These are phyloP conservation scores for Porcisia deanei DNA, from an alignment of 208 protist genomes.

Conservation along the genomic window DNA sequence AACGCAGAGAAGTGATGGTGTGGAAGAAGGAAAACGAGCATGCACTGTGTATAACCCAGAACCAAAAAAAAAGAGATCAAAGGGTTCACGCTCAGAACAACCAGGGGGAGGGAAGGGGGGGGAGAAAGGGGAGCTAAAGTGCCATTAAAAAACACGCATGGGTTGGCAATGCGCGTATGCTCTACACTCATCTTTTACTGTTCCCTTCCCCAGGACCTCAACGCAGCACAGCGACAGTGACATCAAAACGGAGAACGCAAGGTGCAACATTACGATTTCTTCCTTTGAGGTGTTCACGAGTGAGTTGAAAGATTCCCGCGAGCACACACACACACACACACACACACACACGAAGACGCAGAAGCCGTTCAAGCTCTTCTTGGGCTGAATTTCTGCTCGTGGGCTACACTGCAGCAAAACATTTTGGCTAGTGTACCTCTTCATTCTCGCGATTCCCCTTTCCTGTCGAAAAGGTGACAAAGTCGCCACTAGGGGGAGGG, in stretches of 20 bases:
- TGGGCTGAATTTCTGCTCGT: background rate
- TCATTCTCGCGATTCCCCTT: background rate
- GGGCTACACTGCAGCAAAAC: background rate
- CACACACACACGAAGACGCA: background rate
- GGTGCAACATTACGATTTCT: background rate
- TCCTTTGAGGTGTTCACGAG: background rate
- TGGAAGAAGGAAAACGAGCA: conserved; percentile 11
- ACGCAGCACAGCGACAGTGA: background rate
- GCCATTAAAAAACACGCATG: background rate
- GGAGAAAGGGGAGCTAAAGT: background rate
- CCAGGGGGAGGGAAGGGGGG: background rate
- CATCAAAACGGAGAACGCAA: background rate
- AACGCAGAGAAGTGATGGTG: conserved; percentile 3
- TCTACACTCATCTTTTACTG: background rate
- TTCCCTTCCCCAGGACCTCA: background rate
- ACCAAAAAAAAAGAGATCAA: background rate
- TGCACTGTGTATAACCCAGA: background rate
- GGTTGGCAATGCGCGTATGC: background rate
- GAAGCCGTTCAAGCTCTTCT: background rate
- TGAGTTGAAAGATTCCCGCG: background rate
- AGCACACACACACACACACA: background rate
- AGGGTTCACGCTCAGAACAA: background rate
- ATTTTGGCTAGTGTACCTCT: background rate
- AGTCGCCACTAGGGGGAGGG: background rate
- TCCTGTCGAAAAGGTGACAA: background rate